A percentile compares a stretch with the other conserved stretches of the same genome.
These are phyloP conservation scores for Ceratocystis cubensis DNA, from an alignment of 2,329 filamentous ascomycete genomes.

Conservation along the genomic window DNA sequence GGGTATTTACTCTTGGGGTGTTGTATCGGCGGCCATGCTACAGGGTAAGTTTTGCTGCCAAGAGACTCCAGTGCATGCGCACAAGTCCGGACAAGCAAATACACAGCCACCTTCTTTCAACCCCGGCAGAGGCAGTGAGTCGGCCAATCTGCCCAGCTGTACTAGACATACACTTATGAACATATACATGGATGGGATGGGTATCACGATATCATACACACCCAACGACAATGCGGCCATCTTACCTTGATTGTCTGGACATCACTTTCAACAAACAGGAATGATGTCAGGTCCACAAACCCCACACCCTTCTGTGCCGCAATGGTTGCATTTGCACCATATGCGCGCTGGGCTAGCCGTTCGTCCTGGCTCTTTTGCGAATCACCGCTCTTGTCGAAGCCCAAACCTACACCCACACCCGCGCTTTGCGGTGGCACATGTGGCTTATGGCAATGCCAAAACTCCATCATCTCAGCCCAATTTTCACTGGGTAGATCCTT, in stretches of 20 bases:
- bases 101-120: slow-evolving; percentile 52
- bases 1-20: slow-evolving; percentile 47
- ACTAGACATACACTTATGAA: not conserved
- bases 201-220: not conserved
- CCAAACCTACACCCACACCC: not conserved
- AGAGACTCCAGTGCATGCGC: slow-evolving; percentile 3
- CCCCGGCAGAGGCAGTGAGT: slow-evolving; percentile 24
- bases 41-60: slow-evolving; percentile 25
- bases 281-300: slow-evolving; percentile 68
- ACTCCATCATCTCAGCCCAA: slow-evolving; percentile 99
- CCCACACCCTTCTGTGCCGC: slow-evolving; percentile 53
- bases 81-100: slow-evolving; percentile 21
- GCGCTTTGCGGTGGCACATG: slow-evolving; percentile 36
- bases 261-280: slow-evolving; percentile 58
- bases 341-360: slow-evolving; percentile 52
- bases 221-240: slow-evolving; percentile 18
- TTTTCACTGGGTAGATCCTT: slow-evolving; percentile 92
- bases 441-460: slow-evolving; percentile 98
- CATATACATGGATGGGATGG: not conserved
- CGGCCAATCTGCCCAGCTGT: not conserved
- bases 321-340: slow-evolving; percentile 69
- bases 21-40: slow-evolving; percentile 57
- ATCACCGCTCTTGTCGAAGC: not conserved
- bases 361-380: slow-evolving; percentile 32
- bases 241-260: slow-evolving; percentile 38